These are phyloP conservation scores for Mariannaea sp. DNA, from an alignment of 2,329 filamentous ascomycete species.

Conservation along the genomic window DNA sequence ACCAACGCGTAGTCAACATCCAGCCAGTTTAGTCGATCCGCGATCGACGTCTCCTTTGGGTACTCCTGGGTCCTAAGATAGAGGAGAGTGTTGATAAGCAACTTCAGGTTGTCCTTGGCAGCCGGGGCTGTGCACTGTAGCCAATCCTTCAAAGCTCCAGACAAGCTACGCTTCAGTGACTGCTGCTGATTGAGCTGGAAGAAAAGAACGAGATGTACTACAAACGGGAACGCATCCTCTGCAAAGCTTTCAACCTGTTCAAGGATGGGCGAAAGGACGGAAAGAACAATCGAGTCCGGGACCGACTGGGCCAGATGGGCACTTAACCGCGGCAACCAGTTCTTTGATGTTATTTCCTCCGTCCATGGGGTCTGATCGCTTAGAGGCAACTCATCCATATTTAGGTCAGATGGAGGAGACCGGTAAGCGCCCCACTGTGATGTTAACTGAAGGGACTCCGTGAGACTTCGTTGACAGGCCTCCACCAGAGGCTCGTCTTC, in stretches of 20 bases:
- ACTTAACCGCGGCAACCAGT: slow-evolving; percentile 68
- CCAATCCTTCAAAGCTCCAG: slow-evolving; percentile 66
- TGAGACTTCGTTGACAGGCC: slow-evolving; percentile 57
- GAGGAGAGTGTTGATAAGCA: slow-evolving; percentile 78
- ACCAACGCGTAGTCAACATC: slow-evolving; percentile 76
- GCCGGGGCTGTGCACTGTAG: slow-evolving; percentile 51
- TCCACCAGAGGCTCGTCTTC: slow-evolving; percentile 54
- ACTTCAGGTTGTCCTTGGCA: slow-evolving; percentile 66
- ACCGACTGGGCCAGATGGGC: slow-evolving; percentile 64
- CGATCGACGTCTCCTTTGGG: slow-evolving; percentile 76
- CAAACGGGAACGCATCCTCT: slow-evolving; percentile 76
- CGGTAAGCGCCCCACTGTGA: slow-evolving; percentile 63
- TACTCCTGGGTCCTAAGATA: slow-evolving; percentile 84
- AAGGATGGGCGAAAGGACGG: slow-evolving; percentile 69
- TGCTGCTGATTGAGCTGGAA: slow-evolving; percentile 68
- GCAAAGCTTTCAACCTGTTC: slow-evolving; percentile 70
- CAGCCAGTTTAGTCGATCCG: slow-evolving; percentile 82
- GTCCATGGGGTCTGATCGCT: slow-evolving; percentile 39
- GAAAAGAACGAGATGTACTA: slow-evolving; percentile 80
- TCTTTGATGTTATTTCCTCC: slow-evolving; percentile 48
- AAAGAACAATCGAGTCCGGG: slow-evolving; percentile 68
- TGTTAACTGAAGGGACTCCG: slow-evolving; percentile 55
- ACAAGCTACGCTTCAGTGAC: slow-evolving; percentile 65
- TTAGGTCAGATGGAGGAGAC: slow-evolving; percentile 58
- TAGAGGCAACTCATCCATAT: slow-evolving; percentile 5